Conservation (phyloP, 495 filamentous ascomycete species). For the Durotheca rogersii region DNA sequence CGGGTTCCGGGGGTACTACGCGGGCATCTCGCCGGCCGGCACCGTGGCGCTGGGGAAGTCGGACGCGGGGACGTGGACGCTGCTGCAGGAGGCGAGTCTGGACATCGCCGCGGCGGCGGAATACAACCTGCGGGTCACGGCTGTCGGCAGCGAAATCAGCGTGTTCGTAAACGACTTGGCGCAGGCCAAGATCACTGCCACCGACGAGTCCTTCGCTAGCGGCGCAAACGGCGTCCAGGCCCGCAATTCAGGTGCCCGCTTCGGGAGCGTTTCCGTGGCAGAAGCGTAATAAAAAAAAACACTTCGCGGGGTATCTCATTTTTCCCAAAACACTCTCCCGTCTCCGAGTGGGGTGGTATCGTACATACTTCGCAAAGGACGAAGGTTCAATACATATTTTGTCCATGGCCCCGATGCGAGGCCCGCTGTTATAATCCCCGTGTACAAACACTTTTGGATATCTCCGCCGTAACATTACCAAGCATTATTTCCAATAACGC, state of each 20-base stretch:
- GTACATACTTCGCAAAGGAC: too few species aligned
- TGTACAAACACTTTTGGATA: too few species aligned
- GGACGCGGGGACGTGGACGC: slow-evolving; percentile 10
- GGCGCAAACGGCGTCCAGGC: slow-evolving; percentile 31
- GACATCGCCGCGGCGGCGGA: slow-evolving; percentile 7
- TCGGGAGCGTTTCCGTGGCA: slow-evolving; percentile 31
- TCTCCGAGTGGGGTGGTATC: too few species aligned
- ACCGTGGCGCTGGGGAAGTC: slow-evolving; percentile 16
- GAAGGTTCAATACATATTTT: too few species aligned
- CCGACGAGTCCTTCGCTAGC: slow-evolving; percentile 19
- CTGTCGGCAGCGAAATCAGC: slow-evolving; percentile 20
- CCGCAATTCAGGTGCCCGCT: slow-evolving; percentile 11
- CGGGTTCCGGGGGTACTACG: slow-evolving; percentile 23
- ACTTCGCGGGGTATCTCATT: neutral
- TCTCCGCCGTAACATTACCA: too few species aligned
- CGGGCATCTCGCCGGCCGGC: slow-evolving; percentile 17
- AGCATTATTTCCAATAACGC: too few species aligned
- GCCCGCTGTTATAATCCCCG: too few species aligned
- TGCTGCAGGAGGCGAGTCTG: neutral
- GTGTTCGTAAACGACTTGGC: slow-evolving; percentile 29
- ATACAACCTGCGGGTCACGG: slow-evolving; percentile 24
- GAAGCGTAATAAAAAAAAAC: too few species aligned
- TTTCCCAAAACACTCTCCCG: too few species aligned
- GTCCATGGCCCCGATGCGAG: too few species aligned
- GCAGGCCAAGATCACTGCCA: slow-evolving; percentile 11